phyloP scores from a whole-genome alignment of 1,284 basidiomycete genomes.

The Apiotrichum gamsii region DNA sequence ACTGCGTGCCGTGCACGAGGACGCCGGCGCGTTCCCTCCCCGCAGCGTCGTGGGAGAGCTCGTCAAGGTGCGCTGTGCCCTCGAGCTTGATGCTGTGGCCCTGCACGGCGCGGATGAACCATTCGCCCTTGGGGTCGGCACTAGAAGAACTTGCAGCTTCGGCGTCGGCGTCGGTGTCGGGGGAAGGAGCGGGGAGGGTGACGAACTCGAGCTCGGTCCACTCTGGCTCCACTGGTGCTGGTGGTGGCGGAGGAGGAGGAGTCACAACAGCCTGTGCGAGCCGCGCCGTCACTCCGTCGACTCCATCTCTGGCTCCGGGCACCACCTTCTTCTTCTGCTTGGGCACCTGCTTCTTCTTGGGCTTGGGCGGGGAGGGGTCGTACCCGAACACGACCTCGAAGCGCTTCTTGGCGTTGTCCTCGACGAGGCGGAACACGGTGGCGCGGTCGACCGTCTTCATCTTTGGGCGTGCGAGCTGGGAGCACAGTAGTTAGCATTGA shows the following conservation, averaged over 20 bases:
- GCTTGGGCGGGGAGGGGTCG: conserved; percentile 44
- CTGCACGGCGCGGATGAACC: conserved; percentile 90
- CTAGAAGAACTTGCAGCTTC: too few species aligned
- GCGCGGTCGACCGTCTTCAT: conserved; percentile 55
- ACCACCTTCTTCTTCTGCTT: conserved; percentile 14
- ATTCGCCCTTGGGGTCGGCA: conserved; percentile 40
- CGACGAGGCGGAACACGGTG: conserved; percentile 64
- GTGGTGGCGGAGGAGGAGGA: background rate
- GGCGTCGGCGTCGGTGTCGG: background rate
- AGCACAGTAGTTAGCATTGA: conserved; percentile 1
- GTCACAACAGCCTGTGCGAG: background rate
- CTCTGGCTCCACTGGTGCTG: conserved; percentile 1
- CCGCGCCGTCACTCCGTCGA: background rate
- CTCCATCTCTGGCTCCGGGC: conserved; percentile 1
- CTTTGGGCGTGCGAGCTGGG: conserved; percentile 55
- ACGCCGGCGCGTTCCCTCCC: conserved; percentile 28
- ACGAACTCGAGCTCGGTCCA: conserved; percentile 30
- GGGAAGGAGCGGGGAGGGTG: conserved; percentile 11
- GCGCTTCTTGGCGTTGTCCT: conserved; percentile 67
- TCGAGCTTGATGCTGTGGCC: conserved; percentile 80
- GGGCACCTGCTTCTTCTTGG: conserved; percentile 21
- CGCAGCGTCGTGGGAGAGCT: conserved; percentile 30
- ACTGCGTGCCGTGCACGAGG: conserved; percentile 45
- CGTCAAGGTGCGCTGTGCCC: conserved; percentile 51
- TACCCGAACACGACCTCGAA: conserved; percentile 63